Evolutionary conservation across 495 filamentous ascomycete genomes (phyloP).

Genomic region (Cetradonia linearis): DNA sequence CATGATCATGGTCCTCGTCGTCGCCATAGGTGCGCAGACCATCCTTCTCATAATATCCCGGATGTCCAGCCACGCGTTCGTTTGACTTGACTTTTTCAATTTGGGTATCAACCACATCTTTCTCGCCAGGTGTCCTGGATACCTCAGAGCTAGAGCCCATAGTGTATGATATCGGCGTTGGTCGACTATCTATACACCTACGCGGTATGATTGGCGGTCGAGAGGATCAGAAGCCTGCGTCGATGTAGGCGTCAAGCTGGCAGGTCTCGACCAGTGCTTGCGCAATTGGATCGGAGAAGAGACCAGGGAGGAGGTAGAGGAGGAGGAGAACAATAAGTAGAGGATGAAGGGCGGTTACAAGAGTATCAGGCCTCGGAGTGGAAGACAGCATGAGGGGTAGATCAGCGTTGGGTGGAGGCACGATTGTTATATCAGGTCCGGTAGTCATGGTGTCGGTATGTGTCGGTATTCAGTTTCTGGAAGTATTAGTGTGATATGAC

Average conservation of each 20-base stretch:
- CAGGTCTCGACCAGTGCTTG: slow-evolving; percentile 13
- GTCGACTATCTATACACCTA: not conserved
- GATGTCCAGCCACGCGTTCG: slow-evolving; percentile 30
- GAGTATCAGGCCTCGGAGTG: not conserved
- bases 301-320: slow-evolving; percentile 17
- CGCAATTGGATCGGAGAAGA: slow-evolving; percentile 15
- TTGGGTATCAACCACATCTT: not conserved
- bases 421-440: not conserved
- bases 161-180: not conserved
- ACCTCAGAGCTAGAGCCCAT: slow-evolving; percentile 10
- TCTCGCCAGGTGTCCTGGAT: slow-evolving; percentile 14
- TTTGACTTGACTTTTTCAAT: slow-evolving; percentile 15
- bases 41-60: slow-evolving; percentile 41
- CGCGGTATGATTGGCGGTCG: no score
- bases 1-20: slow-evolving; percentile 41
- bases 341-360: slow-evolving; percentile 12
- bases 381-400: slow-evolving; percentile 10
- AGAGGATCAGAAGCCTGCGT: not conserved
- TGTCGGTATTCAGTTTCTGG: slow-evolving; percentile 3
- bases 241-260: slow-evolving; percentile 15
- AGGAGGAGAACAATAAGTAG: slow-evolving; percentile 10
- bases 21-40: slow-evolving; percentile 42
- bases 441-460: slow-evolving; percentile 5
- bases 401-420: slow-evolving; percentile 2
- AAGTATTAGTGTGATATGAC: not conserved